Percentiles rank a stretch among this genome's conserved stretches.
These are phyloP conservation scores for Fusarium penzigii DNA, from an alignment of 2,329 filamentous ascomycete genomes.

Conservation along the genomic window DNA sequence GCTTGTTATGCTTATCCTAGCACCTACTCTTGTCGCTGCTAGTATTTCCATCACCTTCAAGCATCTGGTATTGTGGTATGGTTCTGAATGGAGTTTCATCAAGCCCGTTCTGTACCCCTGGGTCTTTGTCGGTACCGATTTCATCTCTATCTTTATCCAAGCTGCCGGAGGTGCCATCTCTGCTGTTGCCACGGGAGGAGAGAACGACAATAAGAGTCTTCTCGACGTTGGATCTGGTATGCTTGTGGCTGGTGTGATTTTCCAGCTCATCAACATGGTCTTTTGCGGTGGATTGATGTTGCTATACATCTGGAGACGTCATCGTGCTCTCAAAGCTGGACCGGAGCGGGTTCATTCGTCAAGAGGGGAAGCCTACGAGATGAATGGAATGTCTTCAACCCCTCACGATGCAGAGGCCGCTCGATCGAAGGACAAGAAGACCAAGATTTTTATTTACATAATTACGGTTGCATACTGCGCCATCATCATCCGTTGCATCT, in stretches of 20 bases:
- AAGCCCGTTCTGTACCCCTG: conserved; percentile 45
- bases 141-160: conserved; percentile 36
- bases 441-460: conserved; percentile 15
- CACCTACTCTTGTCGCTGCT: conserved; percentile 44
- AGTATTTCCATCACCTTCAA: conserved; percentile 47
- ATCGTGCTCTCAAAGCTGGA: conserved; percentile 13
- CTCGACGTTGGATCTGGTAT: conserved; percentile 17
- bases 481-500: conserved; percentile 22
- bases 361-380: conserved; percentile 1
- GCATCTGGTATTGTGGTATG: conserved; percentile 44
- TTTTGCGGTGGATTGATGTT: conserved; percentile 26
- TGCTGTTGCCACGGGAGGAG: conserved; percentile 12
- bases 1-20: conserved; percentile 44
- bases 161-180: conserved; percentile 23
- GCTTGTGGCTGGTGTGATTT: conserved; percentile 24
- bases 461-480: conserved; percentile 12
- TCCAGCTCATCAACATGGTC: conserved; percentile 26
- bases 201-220: conserved; percentile 6
- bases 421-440: conserved; percentile 18
- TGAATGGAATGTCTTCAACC: background rate
- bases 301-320: conserved; percentile 22
- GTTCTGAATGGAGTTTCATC: conserved; percentile 38
- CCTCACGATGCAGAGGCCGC: background rate
- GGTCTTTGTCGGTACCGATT: conserved; percentile 50
- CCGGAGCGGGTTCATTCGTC: conserved; percentile 2